Conservation (phyloP, 306 rosid species). For the Benincasa hispida region DNA sequence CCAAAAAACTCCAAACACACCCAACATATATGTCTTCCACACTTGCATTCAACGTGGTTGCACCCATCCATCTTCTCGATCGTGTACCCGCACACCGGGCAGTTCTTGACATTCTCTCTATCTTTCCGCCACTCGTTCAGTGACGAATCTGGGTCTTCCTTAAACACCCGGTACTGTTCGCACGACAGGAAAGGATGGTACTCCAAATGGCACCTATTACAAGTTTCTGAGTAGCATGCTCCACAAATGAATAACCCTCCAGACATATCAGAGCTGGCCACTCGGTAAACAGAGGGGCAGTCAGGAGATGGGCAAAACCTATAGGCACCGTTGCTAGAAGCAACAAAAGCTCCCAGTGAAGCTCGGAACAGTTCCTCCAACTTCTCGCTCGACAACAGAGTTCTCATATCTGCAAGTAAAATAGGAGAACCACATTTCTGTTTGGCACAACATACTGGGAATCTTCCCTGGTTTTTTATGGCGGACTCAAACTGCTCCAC, state of each 20-base stretch:
- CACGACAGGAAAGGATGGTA: slow-evolving; percentile 71
- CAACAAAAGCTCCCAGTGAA: slow-evolving; percentile 66
- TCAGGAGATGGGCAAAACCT: slow-evolving; percentile 92
- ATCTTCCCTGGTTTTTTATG: slow-evolving; percentile 51
- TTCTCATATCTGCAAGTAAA: slow-evolving; percentile 44
- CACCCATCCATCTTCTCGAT: slow-evolving; percentile 89
- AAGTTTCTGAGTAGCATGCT: slow-evolving; percentile 77
- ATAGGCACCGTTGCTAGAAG: slow-evolving; percentile 38
- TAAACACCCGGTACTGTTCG: slow-evolving; percentile 51
- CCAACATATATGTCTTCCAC: slow-evolving; percentile 92
- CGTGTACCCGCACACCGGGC: slow-evolving; percentile 45
- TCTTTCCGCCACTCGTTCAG: slow-evolving; percentile 70
- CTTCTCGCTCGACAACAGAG: slow-evolving; percentile 43
- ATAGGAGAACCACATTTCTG: slow-evolving; percentile 38
- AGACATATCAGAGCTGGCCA: slow-evolving; percentile 26
- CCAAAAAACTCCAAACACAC: slow-evolving; percentile 51
- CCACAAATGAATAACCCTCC: slow-evolving; percentile 69
- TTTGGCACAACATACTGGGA: slow-evolving; percentile 59
- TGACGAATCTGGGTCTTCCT: slow-evolving; percentile 84
- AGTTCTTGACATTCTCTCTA: slow-evolving; percentile 64
- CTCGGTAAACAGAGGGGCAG: slow-evolving; percentile 74
- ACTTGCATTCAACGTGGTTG: slow-evolving; percentile 78
- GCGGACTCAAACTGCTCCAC: slow-evolving; percentile 82
- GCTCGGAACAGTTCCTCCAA: slow-evolving; percentile 85
- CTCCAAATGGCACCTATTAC: slow-evolving; percentile 80